A percentile compares a stretch with the other conserved stretches of the same genome.
These are phyloP conservation scores for Penicillium egyptiacum DNA, from an alignment of 495 filamentous ascomycete genomes.

Conservation along the genomic window DNA sequence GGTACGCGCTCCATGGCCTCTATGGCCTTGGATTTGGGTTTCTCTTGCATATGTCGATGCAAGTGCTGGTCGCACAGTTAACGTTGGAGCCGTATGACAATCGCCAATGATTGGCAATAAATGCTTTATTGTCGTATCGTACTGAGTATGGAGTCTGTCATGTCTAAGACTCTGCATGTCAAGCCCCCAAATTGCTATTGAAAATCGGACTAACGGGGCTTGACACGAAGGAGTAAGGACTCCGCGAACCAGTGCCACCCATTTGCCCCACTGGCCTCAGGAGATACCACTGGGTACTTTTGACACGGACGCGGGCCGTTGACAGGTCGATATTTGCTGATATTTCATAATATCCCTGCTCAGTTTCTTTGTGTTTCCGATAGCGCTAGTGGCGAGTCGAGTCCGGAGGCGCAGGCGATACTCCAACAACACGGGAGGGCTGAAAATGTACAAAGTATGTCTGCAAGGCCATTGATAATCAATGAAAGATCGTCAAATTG, in stretches of 20 bases:
- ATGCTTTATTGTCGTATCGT: neutral
- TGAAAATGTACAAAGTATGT: no score
- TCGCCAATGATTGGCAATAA: conserved; percentile 3
- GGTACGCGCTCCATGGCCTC: conserved; percentile 8
- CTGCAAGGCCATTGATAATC: no score
- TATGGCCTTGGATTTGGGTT: neutral
- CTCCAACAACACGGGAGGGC: no score
- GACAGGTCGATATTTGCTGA: conserved; percentile 22
- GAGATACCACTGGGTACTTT: conserved; percentile 7
- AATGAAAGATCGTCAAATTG: neutral
- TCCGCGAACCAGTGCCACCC: conserved; percentile 16
- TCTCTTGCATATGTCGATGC: neutral
- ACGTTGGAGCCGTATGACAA: neutral
- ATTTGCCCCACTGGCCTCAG: conserved; percentile 5
- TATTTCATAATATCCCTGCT: neutral
- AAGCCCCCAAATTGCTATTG: conserved; percentile 11
- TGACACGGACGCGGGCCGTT: conserved; percentile 20
- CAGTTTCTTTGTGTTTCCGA: conserved; percentile 16
- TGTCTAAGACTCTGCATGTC: neutral
- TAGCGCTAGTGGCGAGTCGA: conserved; percentile 17
- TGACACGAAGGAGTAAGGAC: conserved; percentile 13
- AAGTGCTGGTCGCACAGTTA: conserved; percentile 1
- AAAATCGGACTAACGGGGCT: conserved; percentile 15
- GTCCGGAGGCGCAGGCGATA: conserved; percentile 4
- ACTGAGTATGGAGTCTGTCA: neutral